Base-by-base conservation (phyloP, 345 rosid genomes). In the Eucalyptus polyanthemos region DNA sequence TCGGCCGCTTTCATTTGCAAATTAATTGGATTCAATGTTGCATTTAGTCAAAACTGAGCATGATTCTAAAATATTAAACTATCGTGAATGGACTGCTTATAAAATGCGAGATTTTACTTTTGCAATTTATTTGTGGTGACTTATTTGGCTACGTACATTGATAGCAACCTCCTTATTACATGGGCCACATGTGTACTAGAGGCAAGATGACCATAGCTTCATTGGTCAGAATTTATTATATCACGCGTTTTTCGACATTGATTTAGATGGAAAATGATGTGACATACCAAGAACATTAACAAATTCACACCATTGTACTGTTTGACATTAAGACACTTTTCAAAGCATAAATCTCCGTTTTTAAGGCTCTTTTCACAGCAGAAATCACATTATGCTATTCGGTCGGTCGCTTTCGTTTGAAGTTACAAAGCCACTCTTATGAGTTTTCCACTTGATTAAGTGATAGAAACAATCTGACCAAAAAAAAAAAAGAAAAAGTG, bases 211-310 rank as follows among this genome's bases (percentile, higher is more conserved):
- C 11, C 76, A 2, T 7, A 8, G 40, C 40, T 3, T 3, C 10
- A 16, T 29, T 0, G 6, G 40, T 14, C 3, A 65, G 2, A n/a
- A n/a, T n/a, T 15, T n/a, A 65, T 65, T 4, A 65, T 27, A 65
- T n/a, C 76, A n/a, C 40, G 3, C 3, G 6, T n/a, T 65, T 65
- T 65, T 65, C 0, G 11, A 65, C 11, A 14, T n/a, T 0, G 10
- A 29, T 14, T 15, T 5, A n/a, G 2, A 34, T 6, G 5, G 31
- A 6, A 65, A 65, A 29, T 4, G 76, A 29, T 0, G 76, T 65
- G 15, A 14, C 16, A n/a, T 7, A 7, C 76, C 76, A 14, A 65
- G 40, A 65, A n/a, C 11, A 65, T 65, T n/a, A 6, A n/a, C 6
- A n/a, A 65, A n/a, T 14, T 65, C 19, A 6, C 21, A 10, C 1